phyloP scores from a whole-genome alignment of 1,284 basidiomycete genomes.

The Xerocomus amazonicus region DNA sequence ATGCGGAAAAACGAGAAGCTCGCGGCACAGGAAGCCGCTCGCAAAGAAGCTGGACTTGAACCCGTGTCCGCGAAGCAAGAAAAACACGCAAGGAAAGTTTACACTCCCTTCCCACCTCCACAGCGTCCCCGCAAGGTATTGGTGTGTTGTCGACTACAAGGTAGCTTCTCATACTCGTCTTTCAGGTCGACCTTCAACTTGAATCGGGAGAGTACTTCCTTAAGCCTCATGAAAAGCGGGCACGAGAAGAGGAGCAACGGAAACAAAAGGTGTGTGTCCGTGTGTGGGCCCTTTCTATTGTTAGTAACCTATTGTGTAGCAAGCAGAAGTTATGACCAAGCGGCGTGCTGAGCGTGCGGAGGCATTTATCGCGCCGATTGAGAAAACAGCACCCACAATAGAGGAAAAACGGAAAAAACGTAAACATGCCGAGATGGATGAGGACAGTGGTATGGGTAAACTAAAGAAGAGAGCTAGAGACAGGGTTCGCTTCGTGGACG shows the following conservation, averaged over 20 bases:
- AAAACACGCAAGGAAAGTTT: slow-evolving; percentile 85
- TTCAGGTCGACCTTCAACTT: slow-evolving; percentile 85
- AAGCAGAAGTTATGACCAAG: slow-evolving; percentile 68
- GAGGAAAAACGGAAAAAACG: slow-evolving; percentile 75
- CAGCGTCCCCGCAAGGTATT: slow-evolving; percentile 87
- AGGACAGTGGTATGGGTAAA: slow-evolving; percentile 25
- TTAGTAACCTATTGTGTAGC: slow-evolving; percentile 42
- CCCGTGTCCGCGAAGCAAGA: slow-evolving; percentile 36
- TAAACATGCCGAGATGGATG: slow-evolving; percentile 34
- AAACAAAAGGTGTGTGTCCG: slow-evolving; percentile 67
- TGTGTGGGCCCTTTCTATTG: neutral
- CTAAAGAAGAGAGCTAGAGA: slow-evolving; percentile 32
- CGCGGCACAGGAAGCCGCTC: slow-evolving; percentile 53
- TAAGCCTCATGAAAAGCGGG: slow-evolving; percentile 79
- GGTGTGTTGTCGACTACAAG: neutral
- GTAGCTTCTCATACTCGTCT: slow-evolving; percentile 6
- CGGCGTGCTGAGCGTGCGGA: slow-evolving; percentile 76
- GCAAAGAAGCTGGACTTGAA: slow-evolving; percentile 57
- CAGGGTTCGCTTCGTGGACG: slow-evolving; percentile 20
- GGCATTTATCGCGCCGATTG: slow-evolving; percentile 79
- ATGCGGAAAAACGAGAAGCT: slow-evolving; percentile 75
- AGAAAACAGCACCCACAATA: slow-evolving; percentile 66
- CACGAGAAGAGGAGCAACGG: slow-evolving; percentile 57
- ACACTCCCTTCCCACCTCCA: slow-evolving; percentile 97
- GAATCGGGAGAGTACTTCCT: slow-evolving; percentile 99